Evolutionary conservation across 371 early-diverging fungal genomes (phyloP), one percentile per base, ranked within the genome.

Genomic region (Circinella umbellata): DNA sequence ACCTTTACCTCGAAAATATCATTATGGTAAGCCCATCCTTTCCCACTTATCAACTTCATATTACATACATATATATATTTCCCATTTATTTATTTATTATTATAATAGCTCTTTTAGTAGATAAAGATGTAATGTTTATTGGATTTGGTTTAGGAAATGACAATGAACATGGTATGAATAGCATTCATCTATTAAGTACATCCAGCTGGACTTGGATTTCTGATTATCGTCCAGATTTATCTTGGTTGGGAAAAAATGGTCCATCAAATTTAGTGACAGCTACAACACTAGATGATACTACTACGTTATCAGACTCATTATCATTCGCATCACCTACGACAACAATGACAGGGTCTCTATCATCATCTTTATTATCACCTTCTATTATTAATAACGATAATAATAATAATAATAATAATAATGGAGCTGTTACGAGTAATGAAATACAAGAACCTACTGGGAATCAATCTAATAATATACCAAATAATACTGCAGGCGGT

Each of bases 1-100:
- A 17, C 82, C 82, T 14, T 68, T 72, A 34, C 82, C 82, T 34
- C 74, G 82, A 48, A 77, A 70, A 72, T 78, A 80, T 53, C 82
- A 82, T 63, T 70, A 80, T 76, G 78, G 82, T 76, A 70, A 39
- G 35, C 1, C 1, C 1, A 51, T 17, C 51, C 1, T 5, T n/a
- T 51, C 15, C n/a, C n/a, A n/a, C n/a, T n/a, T n/a, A n/a, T n/a
- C n/a, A n/a, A n/a, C n/a, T n/a, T n/a, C n/a, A n/a, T n/a, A n/a
- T n/a, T n/a, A n/a, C n/a, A n/a, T n/a, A n/a, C n/a, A n/a, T n/a
- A n/a, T n/a, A n/a, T n/a, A n/a, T n/a, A n/a, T n/a, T 15, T 47
- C 15, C 47, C 15, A 11, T 47, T 5, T 17, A 51, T 51, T 51
- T 51, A n/a, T 51, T 51, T 51, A 11, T 3, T 51, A 17, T n/a